Evolutionary conservation across 495 filamentous ascomycete genomes (phyloP).

Genomic region (Penicillium silybi): DNA sequence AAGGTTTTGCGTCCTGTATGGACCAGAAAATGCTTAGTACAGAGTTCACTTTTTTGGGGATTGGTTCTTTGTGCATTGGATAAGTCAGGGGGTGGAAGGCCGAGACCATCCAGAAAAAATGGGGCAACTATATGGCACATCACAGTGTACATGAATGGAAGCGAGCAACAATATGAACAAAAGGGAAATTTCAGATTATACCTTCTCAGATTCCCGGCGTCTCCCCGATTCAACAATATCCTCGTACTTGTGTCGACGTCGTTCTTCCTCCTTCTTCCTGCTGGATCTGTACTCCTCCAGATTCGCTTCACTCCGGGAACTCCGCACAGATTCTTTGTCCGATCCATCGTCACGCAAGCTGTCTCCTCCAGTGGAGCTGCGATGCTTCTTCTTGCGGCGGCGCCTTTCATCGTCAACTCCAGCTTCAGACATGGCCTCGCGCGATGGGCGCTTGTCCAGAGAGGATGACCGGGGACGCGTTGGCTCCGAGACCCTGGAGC

Average conservation of each 20-base stretch:
- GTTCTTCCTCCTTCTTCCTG: slow-evolving; percentile 39
- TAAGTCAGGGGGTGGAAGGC: slow-evolving; percentile 5
- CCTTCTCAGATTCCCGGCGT: slow-evolving; percentile 38
- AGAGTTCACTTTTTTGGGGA: slow-evolving; percentile 22
- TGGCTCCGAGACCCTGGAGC: slow-evolving; percentile 34
- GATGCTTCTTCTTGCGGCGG: slow-evolving; percentile 40
- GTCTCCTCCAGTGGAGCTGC: slow-evolving; percentile 33
- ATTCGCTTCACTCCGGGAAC: slow-evolving; percentile 26
- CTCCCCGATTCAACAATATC: slow-evolving; percentile 34
- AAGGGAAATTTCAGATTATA: slow-evolving; percentile 41
- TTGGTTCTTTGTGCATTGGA: slow-evolving; percentile 20
- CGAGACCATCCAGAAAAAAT: slow-evolving; percentile 16
- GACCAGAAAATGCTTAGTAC: slow-evolving; percentile 37
- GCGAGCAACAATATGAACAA: slow-evolving; percentile 22
- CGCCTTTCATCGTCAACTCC: slow-evolving; percentile 38
- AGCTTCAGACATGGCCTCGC: slow-evolving; percentile 39
- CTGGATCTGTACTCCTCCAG: slow-evolving; percentile 35
- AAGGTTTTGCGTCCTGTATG: slow-evolving; percentile 36
- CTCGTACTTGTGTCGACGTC: slow-evolving; percentile 37
- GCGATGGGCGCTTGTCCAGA: slow-evolving; percentile 29
- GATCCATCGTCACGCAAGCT: slow-evolving; percentile 22
- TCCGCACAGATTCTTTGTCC: slow-evolving; percentile 16
- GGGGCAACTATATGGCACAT: slow-evolving; percentile 31
- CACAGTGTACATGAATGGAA: slow-evolving; percentile 26
- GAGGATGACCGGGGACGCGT: slow-evolving; percentile 31